Conservation (phyloP, 192 early-diverging fungal species). For the Linnemannia elongata region DNA sequence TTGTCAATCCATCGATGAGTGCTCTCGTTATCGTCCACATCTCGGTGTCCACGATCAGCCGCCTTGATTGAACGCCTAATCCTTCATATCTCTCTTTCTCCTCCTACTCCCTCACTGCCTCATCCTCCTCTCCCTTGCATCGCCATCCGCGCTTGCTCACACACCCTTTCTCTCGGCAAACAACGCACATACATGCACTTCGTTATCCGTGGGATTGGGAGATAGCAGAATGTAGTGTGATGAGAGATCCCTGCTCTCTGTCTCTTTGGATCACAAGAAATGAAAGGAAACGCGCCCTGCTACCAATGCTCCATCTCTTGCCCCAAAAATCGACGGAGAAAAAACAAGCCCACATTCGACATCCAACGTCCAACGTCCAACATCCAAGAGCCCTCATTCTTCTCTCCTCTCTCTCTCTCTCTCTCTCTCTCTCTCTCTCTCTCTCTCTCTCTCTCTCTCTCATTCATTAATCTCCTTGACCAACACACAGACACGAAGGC, state of each 20-base stretch:
- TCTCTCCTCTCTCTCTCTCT: not conserved
- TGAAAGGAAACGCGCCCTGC: not conserved
- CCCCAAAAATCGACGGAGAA: not conserved
- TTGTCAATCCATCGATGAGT: not conserved
- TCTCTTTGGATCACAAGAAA: not conserved
- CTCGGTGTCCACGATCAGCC: not conserved
- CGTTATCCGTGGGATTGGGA: not conserved
- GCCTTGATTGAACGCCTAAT: not conserved
- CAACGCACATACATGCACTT: not conserved
- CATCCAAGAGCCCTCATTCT: not conserved
- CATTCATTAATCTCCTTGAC: not conserved
- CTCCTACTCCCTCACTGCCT: too few relatives aligned
- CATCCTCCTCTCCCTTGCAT: not conserved
- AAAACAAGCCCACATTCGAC: not conserved
- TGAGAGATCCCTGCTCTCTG: not conserved
- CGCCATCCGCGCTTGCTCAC: not conserved
- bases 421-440: too few relatives aligned
- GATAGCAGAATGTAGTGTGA: not conserved
- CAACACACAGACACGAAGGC: not conserved
- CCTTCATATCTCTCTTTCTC: not conserved
- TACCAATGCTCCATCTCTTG: not conserved
- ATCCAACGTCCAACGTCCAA: not conserved
- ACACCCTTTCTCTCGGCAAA: not conserved
- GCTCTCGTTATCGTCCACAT: constrained; percentile 7
- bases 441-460: not conserved